Evolutionary conservation across 192 early-diverging fungal species (phyloP), one percentile per base, ranked within the genome.

Genomic region (Coemansia sp.): DNA sequence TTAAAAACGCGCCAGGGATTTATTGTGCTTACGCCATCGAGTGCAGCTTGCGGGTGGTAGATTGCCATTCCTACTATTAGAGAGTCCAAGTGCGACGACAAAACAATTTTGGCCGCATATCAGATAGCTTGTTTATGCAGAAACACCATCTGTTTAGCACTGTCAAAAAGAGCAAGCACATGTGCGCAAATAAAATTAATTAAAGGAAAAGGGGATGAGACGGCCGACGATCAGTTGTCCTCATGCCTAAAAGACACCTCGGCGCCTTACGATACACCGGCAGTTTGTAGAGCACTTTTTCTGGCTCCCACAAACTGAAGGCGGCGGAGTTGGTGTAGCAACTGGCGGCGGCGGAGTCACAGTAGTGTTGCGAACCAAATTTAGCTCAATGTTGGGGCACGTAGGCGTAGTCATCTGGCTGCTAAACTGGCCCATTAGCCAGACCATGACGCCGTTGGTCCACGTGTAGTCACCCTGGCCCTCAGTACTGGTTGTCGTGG

Each of bases 341-440:
- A 31, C 28, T 26, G 64, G 20, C 5, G 48, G 66, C 46, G 7
- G 3, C 5, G 38, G 37, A 9, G 62, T 36, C 3, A 42, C 21
- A 1, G 58, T 59, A 16, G 61, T 65, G 28, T 57, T 31, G 28
- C 51, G 51, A 28, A 79, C 71, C 14, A 73, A 36, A 18, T 79
- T 73, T 18, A 79, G 70, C 67, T 67, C 61, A 53, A 79, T 69
- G 63, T 77, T 70, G 21, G 76, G 76, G 26, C 76, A 79, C 10
- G 58, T 63, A 9, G 76, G 76, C 28, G 67, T 73, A 39, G 60
- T 23, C 9, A 68, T 40, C 18, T 79, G 62, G 0, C 34, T 11
- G 46, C 66, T 70, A 57, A 73, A 79, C 60, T 56, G 56, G 36
- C 63, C 71, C 18, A 70, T 59, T 18, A 79, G 63, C 71, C 71